A percentile compares a stretch with the other conserved stretches of the same genome.
These are phyloP conservation scores for Candida koratica DNA, from an alignment of 805 yeast genomes.

Conservation along the genomic window DNA sequence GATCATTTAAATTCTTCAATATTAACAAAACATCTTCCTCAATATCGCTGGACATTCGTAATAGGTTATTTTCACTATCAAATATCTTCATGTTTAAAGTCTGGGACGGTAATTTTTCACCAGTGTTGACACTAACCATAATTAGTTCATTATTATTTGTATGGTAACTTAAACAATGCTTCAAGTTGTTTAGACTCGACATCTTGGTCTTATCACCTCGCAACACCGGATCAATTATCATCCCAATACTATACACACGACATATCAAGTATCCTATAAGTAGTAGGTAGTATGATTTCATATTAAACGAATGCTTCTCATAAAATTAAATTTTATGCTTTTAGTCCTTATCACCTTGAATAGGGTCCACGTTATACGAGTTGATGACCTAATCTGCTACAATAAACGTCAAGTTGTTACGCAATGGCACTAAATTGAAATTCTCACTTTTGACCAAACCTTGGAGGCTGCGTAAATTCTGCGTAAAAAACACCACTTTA, in stretches of 20 bases:
- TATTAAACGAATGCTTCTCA: conserved; percentile 7
- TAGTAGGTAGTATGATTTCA: conserved; percentile 19
- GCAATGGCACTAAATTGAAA: too few species aligned
- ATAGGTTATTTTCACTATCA: conserved; percentile 34
- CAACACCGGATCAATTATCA: conserved; percentile 31
- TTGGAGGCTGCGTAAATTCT: too few species aligned
- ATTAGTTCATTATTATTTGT: conserved; percentile 37
- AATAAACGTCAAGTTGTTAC: too few species aligned
- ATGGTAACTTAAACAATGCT: conserved; percentile 34
- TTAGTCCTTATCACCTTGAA: too few species aligned
- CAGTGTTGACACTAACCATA: conserved; percentile 28
- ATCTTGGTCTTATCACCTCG: conserved; percentile 27
- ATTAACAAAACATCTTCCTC: conserved; percentile 29
- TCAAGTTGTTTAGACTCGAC: conserved; percentile 28
- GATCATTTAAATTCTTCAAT: conserved; percentile 36
- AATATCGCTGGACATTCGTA: conserved; percentile 31
- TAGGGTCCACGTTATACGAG: too few species aligned
- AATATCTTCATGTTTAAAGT: conserved; percentile 32
- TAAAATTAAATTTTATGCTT: too few species aligned
- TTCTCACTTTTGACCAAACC: too few species aligned
- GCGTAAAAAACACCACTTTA: too few species aligned
- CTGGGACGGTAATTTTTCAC: conserved; percentile 32
- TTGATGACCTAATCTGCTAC: too few species aligned
- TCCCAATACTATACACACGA: conserved; percentile 26
- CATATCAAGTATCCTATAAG: conserved; percentile 2